Evolutionary conservation across 805 yeast species (phyloP), one percentile per base, ranked within the genome.

Genomic region (Zygoascus bituminiphila): DNA sequence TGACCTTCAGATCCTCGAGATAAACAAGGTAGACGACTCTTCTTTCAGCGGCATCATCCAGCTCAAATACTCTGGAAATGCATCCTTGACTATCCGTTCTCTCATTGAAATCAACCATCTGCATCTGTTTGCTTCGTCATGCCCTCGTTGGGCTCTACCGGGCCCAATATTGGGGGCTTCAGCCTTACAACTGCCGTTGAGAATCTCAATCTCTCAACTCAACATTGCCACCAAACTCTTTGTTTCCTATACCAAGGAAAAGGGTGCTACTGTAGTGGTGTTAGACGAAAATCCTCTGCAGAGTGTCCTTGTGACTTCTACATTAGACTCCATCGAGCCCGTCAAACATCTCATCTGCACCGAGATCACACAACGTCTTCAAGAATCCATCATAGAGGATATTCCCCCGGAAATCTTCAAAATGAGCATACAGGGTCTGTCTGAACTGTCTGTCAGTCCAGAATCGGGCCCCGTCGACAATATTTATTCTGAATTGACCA

Each of bases 61-160:
- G 54, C 72, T 85, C 54, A 79, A 77, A 55, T 85, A 86, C 62
- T 67, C 70, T 36, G 95, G 95, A 2, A 88, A 85, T 62, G 85
- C 88, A 21, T 75, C 75, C 48, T 71, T 85, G 41, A 79, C 84
- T 1, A 69, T 85, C 45, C 79, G 77, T 48, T 84, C 94, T 0
- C 77, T 77, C 45, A 85, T 85, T 12, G 86, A 85, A 61, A 91
- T 89, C 0, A 87, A 87, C 63, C 84, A 93, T 5, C 69, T 88
- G 48, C 81, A 35, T 22, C 15, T 42, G 15, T 15, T 36, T 22
- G 15, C 47, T 15, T n/a, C 20, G 17, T 48, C 44, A 55, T 59
- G 15, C 47, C 31, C 50, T 15, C 22, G 45, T 12, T 62, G 57
- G 44, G 58, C 53, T 5, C 31, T 48, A 46, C 68, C 68, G 1